Evolutionary conservation across 345 rosid genomes (phyloP), one percentile per base, ranked within the genome.

Genomic region (Gossypium ekmanianum): DNA sequence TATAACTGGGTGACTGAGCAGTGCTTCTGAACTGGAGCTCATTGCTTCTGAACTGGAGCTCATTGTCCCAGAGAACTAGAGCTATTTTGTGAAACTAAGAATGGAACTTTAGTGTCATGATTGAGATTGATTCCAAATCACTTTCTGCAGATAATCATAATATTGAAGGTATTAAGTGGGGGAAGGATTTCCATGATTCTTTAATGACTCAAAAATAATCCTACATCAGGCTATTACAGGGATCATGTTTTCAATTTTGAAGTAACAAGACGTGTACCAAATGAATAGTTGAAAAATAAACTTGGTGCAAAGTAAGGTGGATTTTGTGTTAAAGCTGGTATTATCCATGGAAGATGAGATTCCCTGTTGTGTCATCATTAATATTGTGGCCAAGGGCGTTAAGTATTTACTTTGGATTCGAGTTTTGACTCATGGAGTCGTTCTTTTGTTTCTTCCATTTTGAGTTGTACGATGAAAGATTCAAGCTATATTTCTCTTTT

Each of bases 1-100:
- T 41, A 48, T 13, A 47, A 11, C 64, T 0, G 1, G 45, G 27
- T 39, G 74, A 8, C 51, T 8, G 2, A 34, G 7, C 41, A 5
- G 41, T 34, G 20, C 47, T 52, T 34, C 48, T 52, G 74, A 71
- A 34, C 17, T 71, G 61, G 62, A 54, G 7, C 74, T 11, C 41
- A 5, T 7, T 34, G 20, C 47, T 52, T 34, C 48, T 52, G 74
- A 71, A 34, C 17, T 71, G 61, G 62, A 54, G 7, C 74, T 5
- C 5, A 20, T 3, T 56, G 3, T 20, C 34, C 51, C 7, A 11
- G 1, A 9, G 73, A 69, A 52, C 26, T 29, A 52, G 24, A 52
- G 61, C 52, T 69, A 17, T 51, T 18, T 51, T 17, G 1, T 69
- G 45, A 69, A 69, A 69, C 17, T 69, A 69, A 29, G 61, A 52